Evolutionary conservation across 495 filamentous ascomycete genomes (phyloP).

Genomic region (Daldinia vernicosa): DNA sequence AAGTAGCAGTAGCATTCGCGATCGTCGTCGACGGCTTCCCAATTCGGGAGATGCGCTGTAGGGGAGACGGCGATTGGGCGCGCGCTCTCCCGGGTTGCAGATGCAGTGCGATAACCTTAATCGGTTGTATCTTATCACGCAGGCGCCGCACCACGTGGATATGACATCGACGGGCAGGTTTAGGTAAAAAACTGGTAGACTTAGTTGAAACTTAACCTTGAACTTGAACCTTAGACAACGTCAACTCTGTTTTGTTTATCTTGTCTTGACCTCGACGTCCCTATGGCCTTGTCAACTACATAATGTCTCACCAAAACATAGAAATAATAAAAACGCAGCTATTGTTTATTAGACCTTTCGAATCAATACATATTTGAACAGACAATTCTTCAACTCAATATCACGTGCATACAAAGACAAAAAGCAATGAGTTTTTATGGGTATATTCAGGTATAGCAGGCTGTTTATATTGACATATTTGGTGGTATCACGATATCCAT

Average conservation of each 20-base stretch:
- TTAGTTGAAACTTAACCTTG: neutral
- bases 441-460: constrained; percentile 5
- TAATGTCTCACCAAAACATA: no score
- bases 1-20: neutral
- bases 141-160: neutral
- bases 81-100: neutral
- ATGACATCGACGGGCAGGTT: neutral
- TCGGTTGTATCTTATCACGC: neutral
- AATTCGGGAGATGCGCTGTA: neutral
- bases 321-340: no score
- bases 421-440: neutral
- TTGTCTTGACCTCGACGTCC: neutral
- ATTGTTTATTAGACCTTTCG: neutral
- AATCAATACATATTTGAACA: neutral
- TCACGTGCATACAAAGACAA: neutral
- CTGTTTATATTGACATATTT: constrained; percentile 2
- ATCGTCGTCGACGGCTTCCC: neutral
- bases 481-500: neutral
- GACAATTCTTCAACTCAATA: neutral
- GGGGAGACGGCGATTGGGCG: neutral
- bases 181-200: neutral
- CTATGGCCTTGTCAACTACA: no score
- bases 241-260: neutral
- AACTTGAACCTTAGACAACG: neutral
- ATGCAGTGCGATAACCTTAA: constrained; percentile 2